A percentile compares a stretch with the other conserved stretches of the same genome.
phyloP scores from a whole-genome alignment of 73 alveolate genomes.

The Paramecium biaurelia region DNA sequence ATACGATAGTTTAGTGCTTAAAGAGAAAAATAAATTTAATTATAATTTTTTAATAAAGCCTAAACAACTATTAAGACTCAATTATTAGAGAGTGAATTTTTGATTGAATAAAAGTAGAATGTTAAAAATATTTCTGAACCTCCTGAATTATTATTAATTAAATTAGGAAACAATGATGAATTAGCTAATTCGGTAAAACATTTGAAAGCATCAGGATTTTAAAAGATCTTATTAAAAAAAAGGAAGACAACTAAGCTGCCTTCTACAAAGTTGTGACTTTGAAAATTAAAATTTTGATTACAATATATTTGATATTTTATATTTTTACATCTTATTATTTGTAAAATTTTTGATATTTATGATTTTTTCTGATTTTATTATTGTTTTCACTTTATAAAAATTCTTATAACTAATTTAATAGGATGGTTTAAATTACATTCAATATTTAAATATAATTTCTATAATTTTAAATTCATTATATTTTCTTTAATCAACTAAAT shows the following conservation, averaged over 20 bases:
- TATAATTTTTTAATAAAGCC: background rate
- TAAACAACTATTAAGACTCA: background rate
- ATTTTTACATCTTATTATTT: too few species aligned
- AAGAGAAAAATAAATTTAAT: background rate
- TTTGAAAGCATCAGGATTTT: background rate
- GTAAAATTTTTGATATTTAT: too few species aligned
- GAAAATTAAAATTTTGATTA: background rate
- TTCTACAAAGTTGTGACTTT: background rate
- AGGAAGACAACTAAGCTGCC: background rate
- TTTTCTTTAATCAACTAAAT: background rate
- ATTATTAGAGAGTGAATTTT: background rate
- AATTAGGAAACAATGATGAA: background rate
- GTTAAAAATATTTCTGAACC: background rate
- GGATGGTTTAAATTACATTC: background rate
- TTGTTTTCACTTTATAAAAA: too few species aligned
- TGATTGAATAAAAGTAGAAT: background rate
- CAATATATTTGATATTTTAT: background rate
- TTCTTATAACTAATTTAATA: too few species aligned
- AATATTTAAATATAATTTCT: background rate
- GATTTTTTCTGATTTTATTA: too few species aligned
- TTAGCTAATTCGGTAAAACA: constrained; percentile 11
- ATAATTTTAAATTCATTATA: background rate
- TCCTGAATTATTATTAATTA: background rate
- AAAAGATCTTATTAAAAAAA: background rate
- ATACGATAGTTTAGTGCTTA: background rate